These are phyloP conservation scores for Aspergillus jensenii DNA, from an alignment of 2,329 filamentous ascomycete genomes.

Conservation along the genomic window DNA sequence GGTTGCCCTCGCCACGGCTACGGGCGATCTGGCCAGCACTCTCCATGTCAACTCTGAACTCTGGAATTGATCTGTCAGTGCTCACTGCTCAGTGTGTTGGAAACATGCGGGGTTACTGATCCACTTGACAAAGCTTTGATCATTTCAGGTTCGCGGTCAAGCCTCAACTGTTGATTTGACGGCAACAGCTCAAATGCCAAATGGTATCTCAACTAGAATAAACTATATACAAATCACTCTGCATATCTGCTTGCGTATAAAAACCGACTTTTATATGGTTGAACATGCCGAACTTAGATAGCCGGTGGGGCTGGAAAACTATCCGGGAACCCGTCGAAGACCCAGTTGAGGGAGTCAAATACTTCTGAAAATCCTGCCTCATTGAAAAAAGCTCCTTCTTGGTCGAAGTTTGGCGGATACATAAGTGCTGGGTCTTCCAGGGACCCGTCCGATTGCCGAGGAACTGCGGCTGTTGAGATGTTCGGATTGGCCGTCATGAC, in stretches of 20 bases:
- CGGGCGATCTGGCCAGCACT: background rate
- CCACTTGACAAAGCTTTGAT: background rate
- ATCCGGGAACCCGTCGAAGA: constrained; percentile 79
- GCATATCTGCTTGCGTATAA: background rate
- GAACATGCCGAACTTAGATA: constrained; percentile 18
- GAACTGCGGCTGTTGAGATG: constrained; percentile 24
- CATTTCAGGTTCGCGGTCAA: background rate
- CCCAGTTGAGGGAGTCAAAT: constrained; percentile 90
- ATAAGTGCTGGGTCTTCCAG: constrained; percentile 33
- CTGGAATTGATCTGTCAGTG: background rate
- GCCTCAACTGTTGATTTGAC: background rate
- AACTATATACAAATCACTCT: background rate
- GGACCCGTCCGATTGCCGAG: constrained; percentile 31
- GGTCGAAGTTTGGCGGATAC: constrained; percentile 36
- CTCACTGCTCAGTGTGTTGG: background rate
- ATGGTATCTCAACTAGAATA: constrained; percentile 9
- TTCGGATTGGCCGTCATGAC: constrained; percentile 52
- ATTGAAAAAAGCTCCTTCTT: constrained; percentile 37
- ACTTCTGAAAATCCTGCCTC: constrained; percentile 64
- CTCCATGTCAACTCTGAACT: background rate
- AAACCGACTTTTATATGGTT: background rate
- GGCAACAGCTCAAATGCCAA: constrained; percentile 1
- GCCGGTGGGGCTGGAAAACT: constrained; percentile 45
- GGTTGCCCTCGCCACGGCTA: background rate
- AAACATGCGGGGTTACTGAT: constrained; percentile 7